These are phyloP conservation scores for Karstenula rhodostoma DNA, from an alignment of 2,329 filamentous ascomycete species.

Conservation along the genomic window DNA sequence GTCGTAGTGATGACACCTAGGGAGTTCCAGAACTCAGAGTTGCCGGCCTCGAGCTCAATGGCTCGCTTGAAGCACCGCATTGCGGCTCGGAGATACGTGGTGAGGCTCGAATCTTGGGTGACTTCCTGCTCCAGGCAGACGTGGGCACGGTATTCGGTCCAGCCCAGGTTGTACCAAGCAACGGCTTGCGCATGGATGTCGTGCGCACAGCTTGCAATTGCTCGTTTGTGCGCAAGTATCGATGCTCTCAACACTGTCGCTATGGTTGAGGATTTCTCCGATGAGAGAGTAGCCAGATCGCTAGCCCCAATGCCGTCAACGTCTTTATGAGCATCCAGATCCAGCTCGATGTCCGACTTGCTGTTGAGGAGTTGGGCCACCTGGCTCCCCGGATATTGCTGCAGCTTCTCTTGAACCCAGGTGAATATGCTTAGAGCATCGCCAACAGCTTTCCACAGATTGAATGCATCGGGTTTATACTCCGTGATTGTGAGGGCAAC, in stretches of 20 bases:
- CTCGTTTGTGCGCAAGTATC: conserved; percentile 87
- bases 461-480: conserved; percentile 77
- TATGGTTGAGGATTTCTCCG: conserved; percentile 44
- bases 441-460: conserved; percentile 91
- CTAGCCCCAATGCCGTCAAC: conserved; percentile 69
- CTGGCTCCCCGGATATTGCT: conserved; percentile 67
- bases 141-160: conserved; percentile 88
- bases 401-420: conserved; percentile 73
- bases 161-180: conserved; percentile 97
- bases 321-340: conserved; percentile 68
- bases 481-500: conserved; percentile 70
- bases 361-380: conserved; percentile 67
- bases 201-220: conserved; percentile 73
- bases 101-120: conserved; percentile 54
- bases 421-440: conserved; percentile 89
- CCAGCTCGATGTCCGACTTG: conserved; percentile 58
- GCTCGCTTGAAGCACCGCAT: conserved; percentile 93
- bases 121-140: conserved; percentile 63
- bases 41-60: conserved; percentile 93
- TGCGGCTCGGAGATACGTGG: conserved; percentile 78
- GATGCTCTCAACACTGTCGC: conserved; percentile 72
- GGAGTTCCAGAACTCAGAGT: conserved; percentile 96
- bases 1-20: conserved; percentile 89
- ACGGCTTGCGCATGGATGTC: conserved; percentile 90
- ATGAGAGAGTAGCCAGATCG: conserved; percentile 37